Evolutionary conservation across 768 basidiomycete genomes (phyloP).

Genomic region (Amyloporia xantha): DNA sequence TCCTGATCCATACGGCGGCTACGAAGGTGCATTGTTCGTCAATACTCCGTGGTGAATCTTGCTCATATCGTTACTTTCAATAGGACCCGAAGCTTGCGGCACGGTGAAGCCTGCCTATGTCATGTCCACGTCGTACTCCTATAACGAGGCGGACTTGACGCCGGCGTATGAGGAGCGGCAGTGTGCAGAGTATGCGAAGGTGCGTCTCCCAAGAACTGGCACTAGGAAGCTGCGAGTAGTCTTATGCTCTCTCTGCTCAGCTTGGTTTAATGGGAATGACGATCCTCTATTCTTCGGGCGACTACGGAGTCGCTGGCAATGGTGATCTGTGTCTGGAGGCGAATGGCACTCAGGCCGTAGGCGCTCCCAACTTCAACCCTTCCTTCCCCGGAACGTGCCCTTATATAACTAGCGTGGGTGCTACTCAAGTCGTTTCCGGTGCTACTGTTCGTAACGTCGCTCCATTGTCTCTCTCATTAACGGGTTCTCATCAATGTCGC

Average conservation of each 20-base stretch:
- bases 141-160: constrained; percentile 30
- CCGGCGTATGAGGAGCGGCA: constrained; percentile 33
- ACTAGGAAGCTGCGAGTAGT: no score
- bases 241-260: no score
- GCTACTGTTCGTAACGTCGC: constrained; percentile 10
- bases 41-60: background rate
- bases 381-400: constrained; percentile 30
- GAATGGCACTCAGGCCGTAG: constrained; percentile 15
- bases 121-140: constrained; percentile 35
- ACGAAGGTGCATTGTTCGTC: constrained; percentile 21
- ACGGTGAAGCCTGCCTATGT: constrained; percentile 29
- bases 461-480: background rate
- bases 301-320: constrained; percentile 37
- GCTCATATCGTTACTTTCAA: no score
- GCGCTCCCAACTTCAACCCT: constrained; percentile 9
- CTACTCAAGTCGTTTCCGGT: constrained; percentile 28
- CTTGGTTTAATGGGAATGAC: constrained; percentile 31
- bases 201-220: background rate
- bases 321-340: constrained; percentile 27
- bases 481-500: background rate
- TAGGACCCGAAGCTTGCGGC: constrained; percentile 25
- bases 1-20: constrained; percentile 37
- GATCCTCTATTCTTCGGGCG: constrained; percentile 38
- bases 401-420: constrained; percentile 32
- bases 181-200: constrained; percentile 40